phyloP scores from a whole-genome alignment of 805 yeast species.

The Millerago galiae region DNA sequence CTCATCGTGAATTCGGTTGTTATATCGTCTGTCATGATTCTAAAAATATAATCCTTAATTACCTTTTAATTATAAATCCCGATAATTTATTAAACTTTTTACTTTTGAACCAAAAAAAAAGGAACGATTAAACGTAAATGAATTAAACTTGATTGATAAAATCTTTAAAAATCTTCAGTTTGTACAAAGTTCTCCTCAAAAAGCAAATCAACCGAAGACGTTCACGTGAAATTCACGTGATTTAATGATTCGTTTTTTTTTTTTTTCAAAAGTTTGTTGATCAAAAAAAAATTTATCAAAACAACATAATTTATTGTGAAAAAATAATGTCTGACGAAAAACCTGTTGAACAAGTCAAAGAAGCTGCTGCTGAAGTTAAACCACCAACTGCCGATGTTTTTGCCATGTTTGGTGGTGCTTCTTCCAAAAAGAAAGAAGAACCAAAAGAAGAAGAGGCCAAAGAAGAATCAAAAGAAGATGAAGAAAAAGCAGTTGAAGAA shows the following conservation, averaged over 20 bases:
- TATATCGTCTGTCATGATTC: conserved; percentile 6
- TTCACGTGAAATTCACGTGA: too few species aligned
- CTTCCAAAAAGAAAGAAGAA: conserved; percentile 38
- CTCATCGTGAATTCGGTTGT: conserved; percentile 6
- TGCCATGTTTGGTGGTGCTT: conserved; percentile 90
- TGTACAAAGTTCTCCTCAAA: too few species aligned
- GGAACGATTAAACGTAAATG: too few species aligned
- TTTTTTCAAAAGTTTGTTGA: not conserved
- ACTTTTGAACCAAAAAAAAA: too few species aligned
- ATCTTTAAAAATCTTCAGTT: too few species aligned
- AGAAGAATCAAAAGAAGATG: conserved; percentile 32
- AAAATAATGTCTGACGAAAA: conserved; percentile 18
- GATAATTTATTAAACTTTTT: too few species aligned
- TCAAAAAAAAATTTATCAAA: not conserved
- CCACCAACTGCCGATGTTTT: conserved; percentile 82
- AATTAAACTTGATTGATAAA: too few species aligned
- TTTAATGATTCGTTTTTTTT: not conserved
- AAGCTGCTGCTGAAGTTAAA: conserved; percentile 27
- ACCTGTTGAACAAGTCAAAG: conserved; percentile 1
- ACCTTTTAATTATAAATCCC: too few species aligned
- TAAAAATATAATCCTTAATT: too few species aligned
- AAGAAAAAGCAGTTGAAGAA: conserved; percentile 32
- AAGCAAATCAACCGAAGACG: too few species aligned
- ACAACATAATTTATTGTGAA: not conserved
- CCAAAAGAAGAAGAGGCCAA: conserved; percentile 48